Evolutionary conservation across 2,329 filamentous ascomycete genomes (phyloP).

Genomic region (Ophiognomonia clavigignenti-juglandacearum): DNA sequence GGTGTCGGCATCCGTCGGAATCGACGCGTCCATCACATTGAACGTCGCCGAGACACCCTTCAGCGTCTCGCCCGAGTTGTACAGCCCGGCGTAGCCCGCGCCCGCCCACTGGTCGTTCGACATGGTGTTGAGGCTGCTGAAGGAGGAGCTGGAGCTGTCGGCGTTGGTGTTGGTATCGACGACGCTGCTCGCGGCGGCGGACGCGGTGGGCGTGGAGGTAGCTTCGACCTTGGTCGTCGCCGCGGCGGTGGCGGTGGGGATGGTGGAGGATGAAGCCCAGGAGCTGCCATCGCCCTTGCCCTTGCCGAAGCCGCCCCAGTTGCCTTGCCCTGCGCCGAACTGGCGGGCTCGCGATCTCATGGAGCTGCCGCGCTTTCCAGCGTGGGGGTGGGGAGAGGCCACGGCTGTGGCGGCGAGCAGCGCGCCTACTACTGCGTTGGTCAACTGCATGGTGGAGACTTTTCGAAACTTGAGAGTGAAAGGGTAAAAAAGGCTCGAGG

Average conservation of each 20-base stretch:
- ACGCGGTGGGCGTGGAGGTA: no score
- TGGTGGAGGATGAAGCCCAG: no score
- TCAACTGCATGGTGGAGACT: neutral
- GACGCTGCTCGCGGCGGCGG: slow-evolving; percentile 7
- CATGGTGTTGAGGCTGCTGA: neutral
- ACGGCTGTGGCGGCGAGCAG: neutral
- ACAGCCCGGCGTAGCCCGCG: slow-evolving; percentile 39
- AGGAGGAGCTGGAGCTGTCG: neutral
- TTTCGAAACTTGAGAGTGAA: neutral
- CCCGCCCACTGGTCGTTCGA: slow-evolving; percentile 49
- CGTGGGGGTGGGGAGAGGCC: neutral
- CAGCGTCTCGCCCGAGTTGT: slow-evolving; percentile 40
- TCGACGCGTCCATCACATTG: slow-evolving; percentile 38
- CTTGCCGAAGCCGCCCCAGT: no score
- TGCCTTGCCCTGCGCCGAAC: neutral
- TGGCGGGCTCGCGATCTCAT: neutral
- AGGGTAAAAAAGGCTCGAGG: neutral
- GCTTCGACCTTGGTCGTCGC: no score
- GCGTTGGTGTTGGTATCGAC: no score
- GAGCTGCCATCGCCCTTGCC: no score
- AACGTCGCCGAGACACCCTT: slow-evolving; percentile 37
- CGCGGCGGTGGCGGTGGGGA: no score
- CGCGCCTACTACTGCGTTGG: neutral
- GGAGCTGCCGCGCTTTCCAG: neutral
- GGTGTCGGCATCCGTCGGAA: slow-evolving; percentile 30